These are phyloP conservation scores for Ogataea methylovora DNA, from an alignment of 805 yeast species.

Conservation along the genomic window DNA sequence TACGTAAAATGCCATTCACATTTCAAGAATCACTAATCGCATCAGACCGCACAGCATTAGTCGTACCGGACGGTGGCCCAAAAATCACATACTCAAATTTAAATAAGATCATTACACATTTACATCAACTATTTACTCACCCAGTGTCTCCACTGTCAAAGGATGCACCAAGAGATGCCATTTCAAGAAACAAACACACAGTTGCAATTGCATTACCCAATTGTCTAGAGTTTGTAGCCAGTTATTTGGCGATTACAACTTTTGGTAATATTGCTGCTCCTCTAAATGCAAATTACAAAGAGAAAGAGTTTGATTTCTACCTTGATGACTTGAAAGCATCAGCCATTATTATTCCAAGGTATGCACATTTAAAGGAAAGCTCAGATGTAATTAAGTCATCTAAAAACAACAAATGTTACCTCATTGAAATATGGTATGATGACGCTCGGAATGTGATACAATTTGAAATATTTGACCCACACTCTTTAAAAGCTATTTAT, in stretches of 20 bases:
- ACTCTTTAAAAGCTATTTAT: slow-evolving; percentile 8
- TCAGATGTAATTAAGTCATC: slow-evolving; percentile 42
- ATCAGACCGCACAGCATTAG: slow-evolving; percentile 33
- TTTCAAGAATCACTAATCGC: slow-evolving; percentile 7
- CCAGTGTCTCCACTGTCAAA: slow-evolving; percentile 33
- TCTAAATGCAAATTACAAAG: slow-evolving; percentile 54
- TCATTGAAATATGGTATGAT: slow-evolving; percentile 48
- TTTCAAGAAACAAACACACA: slow-evolving; percentile 28
- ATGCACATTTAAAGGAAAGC: slow-evolving; percentile 26
- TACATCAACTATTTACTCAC: slow-evolving; percentile 39
- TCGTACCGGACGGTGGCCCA: slow-evolving; percentile 38
- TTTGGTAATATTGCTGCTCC: slow-evolving; percentile 61
- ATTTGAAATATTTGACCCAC: slow-evolving; percentile 19
- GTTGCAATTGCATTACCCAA: slow-evolving; percentile 59
- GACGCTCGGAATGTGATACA: slow-evolving; percentile 33
- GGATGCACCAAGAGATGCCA: slow-evolving; percentile 13
- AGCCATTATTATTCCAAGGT: slow-evolving; percentile 51
- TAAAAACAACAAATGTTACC: slow-evolving; percentile 32
- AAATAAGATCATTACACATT: slow-evolving; percentile 35
- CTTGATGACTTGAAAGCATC: slow-evolving; percentile 51
- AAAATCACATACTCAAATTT: slow-evolving; percentile 37
- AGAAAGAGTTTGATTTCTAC: slow-evolving; percentile 57
- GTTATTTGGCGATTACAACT: slow-evolving; percentile 50
- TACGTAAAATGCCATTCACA: slow-evolving; percentile 14
- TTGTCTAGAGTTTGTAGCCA: slow-evolving; percentile 47